A percentile compares a stretch with the other conserved stretches of the same genome.
These are phyloP conservation scores for Lotmaria passim DNA, from an alignment of 208 protist genomes.

Conservation along the genomic window DNA sequence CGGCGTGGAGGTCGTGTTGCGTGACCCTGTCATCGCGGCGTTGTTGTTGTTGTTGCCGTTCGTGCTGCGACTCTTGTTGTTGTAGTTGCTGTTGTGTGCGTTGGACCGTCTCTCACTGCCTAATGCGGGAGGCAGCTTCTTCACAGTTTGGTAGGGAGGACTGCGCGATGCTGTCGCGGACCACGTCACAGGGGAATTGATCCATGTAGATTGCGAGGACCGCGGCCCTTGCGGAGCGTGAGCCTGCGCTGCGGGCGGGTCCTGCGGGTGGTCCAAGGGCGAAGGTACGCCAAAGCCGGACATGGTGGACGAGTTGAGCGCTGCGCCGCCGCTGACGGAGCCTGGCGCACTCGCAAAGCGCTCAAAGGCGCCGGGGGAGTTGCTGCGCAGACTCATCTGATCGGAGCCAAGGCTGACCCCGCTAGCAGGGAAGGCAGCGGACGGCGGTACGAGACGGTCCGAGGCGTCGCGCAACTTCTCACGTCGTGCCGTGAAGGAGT, in stretches of 20 bases:
- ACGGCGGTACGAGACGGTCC: not conserved
- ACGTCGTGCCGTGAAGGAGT: not conserved
- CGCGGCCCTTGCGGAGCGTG: not conserved
- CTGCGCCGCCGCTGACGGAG: not conserved
- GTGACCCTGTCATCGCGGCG: no score
- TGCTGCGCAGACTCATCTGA: constrained; percentile 22
- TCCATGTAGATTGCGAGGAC: not conserved
- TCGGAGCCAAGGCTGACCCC: constrained; percentile 12
- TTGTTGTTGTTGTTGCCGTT: no score
- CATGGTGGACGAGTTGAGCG: not conserved
- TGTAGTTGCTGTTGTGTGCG: no score
- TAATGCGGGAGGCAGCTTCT: no score
- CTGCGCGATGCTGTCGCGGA: not conserved
- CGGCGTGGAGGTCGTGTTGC: not conserved
- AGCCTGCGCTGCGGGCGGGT: not conserved
- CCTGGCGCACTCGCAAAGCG: constrained; percentile 12
- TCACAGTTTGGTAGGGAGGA: constrained; percentile 1
- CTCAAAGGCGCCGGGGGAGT: constrained; percentile 12
- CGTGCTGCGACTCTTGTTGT: no score
- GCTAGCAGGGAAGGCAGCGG: constrained; percentile 1
- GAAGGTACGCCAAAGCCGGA: not conserved
- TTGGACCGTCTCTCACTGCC: no score
- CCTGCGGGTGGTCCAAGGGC: not conserved
- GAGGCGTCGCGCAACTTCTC: constrained; percentile 12
- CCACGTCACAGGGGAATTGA: not conserved